Evolutionary conservation across 345 rosid species (phyloP).

Genomic region (Eucalyptus melliodora): DNA sequence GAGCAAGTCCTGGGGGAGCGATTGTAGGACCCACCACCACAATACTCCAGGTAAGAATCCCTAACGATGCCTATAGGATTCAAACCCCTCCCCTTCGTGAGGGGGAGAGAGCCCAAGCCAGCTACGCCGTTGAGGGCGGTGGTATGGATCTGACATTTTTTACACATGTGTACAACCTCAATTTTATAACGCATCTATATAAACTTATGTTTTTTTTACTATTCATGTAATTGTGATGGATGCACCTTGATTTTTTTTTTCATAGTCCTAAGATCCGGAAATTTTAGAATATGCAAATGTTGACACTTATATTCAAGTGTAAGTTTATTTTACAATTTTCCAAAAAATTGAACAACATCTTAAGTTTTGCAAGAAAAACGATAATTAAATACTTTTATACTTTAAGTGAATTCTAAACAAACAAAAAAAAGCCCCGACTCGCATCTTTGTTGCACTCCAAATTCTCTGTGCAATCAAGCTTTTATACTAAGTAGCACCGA

Average conservation of each 20-base stretch:
- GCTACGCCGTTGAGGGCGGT: too few relatives aligned
- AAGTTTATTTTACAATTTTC: neutral
- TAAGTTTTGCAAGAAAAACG: neutral
- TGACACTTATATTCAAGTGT: neutral
- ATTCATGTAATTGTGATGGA: neutral
- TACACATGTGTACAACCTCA: neutral
- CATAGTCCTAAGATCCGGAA: neutral
- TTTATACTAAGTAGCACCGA: neutral
- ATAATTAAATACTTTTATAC: neutral
- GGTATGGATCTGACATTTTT: neutral
- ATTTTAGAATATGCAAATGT: neutral
- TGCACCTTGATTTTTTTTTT: neutral
- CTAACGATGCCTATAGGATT: too few relatives aligned
- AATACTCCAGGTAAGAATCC: too few relatives aligned
- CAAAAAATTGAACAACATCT: neutral
- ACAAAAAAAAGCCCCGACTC: neutral
- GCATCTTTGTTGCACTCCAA: neutral
- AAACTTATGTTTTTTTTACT: neutral
- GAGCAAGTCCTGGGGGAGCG: too few relatives aligned
- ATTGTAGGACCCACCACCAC: too few relatives aligned
- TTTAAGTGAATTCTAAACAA: neutral
- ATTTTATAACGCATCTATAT: neutral
- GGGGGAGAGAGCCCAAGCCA: too few relatives aligned
- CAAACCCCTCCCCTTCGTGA: too few relatives aligned
- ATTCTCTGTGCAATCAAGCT: neutral